These are phyloP conservation scores for Bruguiera sexangula DNA, from an alignment of 345 rosid genomes.

Conservation along the genomic window DNA sequence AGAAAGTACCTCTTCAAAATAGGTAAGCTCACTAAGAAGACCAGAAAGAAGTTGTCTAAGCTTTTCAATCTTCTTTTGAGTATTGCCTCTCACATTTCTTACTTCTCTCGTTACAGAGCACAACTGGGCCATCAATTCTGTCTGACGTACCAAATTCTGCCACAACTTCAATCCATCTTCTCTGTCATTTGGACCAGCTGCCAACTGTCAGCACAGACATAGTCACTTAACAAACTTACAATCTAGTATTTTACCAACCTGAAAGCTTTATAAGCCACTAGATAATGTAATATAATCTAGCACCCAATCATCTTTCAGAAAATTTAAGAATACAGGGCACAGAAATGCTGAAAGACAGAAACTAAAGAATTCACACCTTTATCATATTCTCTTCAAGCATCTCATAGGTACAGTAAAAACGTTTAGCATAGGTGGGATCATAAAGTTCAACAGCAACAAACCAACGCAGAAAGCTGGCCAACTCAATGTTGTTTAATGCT, in stretches of 20 bases:
- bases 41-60: conserved; percentile 95
- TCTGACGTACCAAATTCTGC: conserved; percentile 94
- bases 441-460: conserved; percentile 87
- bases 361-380: conserved; percentile 47
- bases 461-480: conserved; percentile 98
- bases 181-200: conserved; percentile 55
- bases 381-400: conserved; percentile 67
- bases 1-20: conserved; percentile 84
- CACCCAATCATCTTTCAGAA: not conserved
- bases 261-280: not conserved
- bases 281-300: not conserved
- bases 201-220: conserved; percentile 45
- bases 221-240: conserved; percentile 16
- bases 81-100: conserved; percentile 94
- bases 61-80: conserved; percentile 96
- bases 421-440: conserved; percentile 80
- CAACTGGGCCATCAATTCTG: conserved; percentile 91
- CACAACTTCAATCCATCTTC: conserved; percentile 78
- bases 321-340: conserved; percentile 1
- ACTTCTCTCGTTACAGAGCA: conserved; percentile 87
- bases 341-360: not conserved
- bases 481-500: conserved; percentile 78
- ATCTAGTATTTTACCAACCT: not conserved
- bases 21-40: conserved; percentile 92
- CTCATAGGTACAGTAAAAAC: conserved; percentile 74